Base-by-base conservation (phyloP, 305 asterid species). In the Vinca major region DNA sequence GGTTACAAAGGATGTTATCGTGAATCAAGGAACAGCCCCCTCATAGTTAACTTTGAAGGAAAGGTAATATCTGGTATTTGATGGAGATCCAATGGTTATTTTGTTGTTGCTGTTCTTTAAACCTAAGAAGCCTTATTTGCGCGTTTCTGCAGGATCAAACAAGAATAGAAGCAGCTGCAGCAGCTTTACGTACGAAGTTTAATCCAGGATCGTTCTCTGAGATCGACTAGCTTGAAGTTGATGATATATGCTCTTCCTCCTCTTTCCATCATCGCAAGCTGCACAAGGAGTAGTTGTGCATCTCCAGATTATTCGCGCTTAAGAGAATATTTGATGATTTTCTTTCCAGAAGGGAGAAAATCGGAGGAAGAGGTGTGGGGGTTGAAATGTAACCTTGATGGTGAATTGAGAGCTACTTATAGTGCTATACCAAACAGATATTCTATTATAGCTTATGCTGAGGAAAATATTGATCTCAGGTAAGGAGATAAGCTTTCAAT, bases 131-230 rank as follows among this genome's bases (percentile, higher is more conserved):
- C 8, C 8, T 14, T 61, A 26, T 62, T 63, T 45, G 72, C 36
- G n/a, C 43, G 33, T 49, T 71, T 45, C 70, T 78, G 84, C 83
- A 91, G 96, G 95, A 89, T 68, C 70, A 58, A 73, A 70, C 74
- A 68, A 85, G 92, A 79, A 69, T 89, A 63, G 74, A 64, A 66
- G 89, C 83, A 14, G 96, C 96, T 41, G 74, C 79, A n/a, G 86
- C 83, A 72, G 88, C 89, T 64, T 13, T 89, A 11, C 53, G 87
- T 82, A 70, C 76, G 74, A 87, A 73, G 75, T 81, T 91, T 67
- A 68, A 64, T 17, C 73, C 67, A 4, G 80, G 81, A 58, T 63
- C 82, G 71, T 76, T 87, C 72, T 76, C 82, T 48, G 86, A 79
- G 74, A 61, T 75, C 26, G 69, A 75, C 56, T 74, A 79, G 80